Conservation (phyloP, 2,329 filamentous ascomycete genomes). For the Pyricularia sp. region DNA sequence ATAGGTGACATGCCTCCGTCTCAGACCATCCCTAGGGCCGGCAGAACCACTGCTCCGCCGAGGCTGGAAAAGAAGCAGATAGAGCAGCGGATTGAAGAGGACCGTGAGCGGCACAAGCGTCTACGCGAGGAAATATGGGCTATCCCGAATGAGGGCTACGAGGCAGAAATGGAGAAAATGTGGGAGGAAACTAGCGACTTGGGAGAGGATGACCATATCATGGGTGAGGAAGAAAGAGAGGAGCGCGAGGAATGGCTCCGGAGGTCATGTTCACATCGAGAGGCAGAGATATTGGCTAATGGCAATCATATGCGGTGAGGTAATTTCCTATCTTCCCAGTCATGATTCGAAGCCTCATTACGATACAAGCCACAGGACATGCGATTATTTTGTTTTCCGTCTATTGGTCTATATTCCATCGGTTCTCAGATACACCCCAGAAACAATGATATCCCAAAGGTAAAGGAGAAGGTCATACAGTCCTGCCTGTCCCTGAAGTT, state of each 20-base stretch:
- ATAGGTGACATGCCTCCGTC: constrained; percentile 27
- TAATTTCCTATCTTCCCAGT: neutral
- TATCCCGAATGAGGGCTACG: constrained; percentile 46
- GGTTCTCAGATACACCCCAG: neutral
- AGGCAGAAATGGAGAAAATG: constrained; percentile 62
- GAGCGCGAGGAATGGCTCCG: constrained; percentile 27
- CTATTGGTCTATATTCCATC: neutral
- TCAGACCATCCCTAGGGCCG: constrained; percentile 23
- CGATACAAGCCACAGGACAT: neutral
- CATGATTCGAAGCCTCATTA: neutral
- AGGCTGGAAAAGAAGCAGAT: constrained; percentile 73
- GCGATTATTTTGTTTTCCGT: neutral
- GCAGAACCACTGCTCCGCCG: constrained; percentile 15
- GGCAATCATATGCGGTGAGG: neutral
- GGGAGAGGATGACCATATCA: constrained; percentile 72
- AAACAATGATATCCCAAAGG: neutral
- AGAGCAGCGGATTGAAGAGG: constrained; percentile 93
- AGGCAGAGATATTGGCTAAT: neutral
- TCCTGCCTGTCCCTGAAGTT: neutral
- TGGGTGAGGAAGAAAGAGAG: constrained; percentile 58
- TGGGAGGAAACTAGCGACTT: constrained; percentile 83
- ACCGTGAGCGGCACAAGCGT: constrained; percentile 86
- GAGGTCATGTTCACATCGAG: constrained; percentile 24
- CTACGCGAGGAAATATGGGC: constrained; percentile 90
- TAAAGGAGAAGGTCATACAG: neutral